Percentiles rank a stretch among this genome's conserved stretches.
Conservation (phyloP, 306 rosid genomes). For the Vigna unguiculata region DNA sequence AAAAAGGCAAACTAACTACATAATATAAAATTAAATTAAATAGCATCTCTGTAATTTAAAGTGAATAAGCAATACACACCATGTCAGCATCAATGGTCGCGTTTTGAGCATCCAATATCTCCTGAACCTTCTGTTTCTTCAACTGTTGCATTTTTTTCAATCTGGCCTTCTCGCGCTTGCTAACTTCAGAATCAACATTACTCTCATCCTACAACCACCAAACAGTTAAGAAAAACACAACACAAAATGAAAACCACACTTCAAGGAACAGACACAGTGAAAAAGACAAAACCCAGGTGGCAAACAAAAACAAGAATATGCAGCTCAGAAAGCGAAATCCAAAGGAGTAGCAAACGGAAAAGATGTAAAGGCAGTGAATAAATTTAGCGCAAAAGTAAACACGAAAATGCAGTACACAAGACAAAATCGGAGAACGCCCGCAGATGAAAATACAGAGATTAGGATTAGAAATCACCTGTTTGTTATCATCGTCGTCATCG, state of each 20-base stretch:
- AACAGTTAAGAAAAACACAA: not conserved
- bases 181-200: slow-evolving; percentile 53
- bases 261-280: not conserved
- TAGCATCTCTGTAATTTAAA: not conserved
- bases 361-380: not conserved
- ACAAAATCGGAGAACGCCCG: not conserved
- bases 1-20: not conserved
- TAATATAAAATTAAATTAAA: not conserved
- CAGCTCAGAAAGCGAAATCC: not conserved
- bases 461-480: slow-evolving; percentile 47
- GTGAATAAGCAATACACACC: slow-evolving; percentile 47
- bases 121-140: slow-evolving; percentile 93
- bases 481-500: slow-evolving; percentile 51
- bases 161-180: slow-evolving; percentile 89
- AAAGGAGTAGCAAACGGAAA: not conserved
- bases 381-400: not conserved
- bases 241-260: not conserved
- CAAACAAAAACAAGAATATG: not conserved
- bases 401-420: not conserved
- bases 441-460: not conserved
- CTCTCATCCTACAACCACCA: slow-evolving; percentile 52
- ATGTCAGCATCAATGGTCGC: slow-evolving; percentile 91
- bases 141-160: slow-evolving; percentile 74
- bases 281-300: not conserved
- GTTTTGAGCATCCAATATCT: slow-evolving; percentile 83